Evolutionary conservation across 192 early-diverging fungal genomes (phyloP).

Genomic region (Linnemannia hyalina): DNA sequence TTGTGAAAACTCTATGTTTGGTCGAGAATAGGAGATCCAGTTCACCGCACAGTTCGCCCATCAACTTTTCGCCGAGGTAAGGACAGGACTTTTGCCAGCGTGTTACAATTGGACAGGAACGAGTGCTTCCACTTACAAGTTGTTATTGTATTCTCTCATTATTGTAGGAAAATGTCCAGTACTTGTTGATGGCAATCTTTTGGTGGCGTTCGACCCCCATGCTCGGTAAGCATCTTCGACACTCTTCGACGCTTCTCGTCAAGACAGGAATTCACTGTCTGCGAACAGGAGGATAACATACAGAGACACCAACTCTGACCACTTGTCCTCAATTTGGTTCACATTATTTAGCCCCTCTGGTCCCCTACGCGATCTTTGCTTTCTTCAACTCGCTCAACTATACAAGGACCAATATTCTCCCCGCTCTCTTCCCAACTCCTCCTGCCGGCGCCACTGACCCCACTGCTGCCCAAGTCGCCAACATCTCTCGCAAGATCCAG

Average conservation of each 20-base stretch:
- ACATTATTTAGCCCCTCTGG: slow-evolving; percentile 67
- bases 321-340: slow-evolving; percentile 22
- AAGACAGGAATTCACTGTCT: no score
- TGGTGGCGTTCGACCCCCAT: slow-evolving; percentile 79
- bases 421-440: slow-evolving; percentile 71
- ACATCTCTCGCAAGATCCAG: slow-evolving; percentile 64
- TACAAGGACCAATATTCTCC: slow-evolving; percentile 75
- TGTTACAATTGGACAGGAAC: no score
- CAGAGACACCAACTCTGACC: neutral
- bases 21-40: slow-evolving; percentile 63
- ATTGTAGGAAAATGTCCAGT: slow-evolving; percentile 83
- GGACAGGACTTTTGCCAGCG: neutral
- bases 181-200: slow-evolving; percentile 75
- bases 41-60: slow-evolving; percentile 70
- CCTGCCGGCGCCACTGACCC: slow-evolving; percentile 24
- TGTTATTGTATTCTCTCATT: neutral
- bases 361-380: slow-evolving; percentile 83
- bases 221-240: slow-evolving; percentile 62
- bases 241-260: neutral
- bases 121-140: neutral
- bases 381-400: slow-evolving; percentile 83
- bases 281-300: neutral
- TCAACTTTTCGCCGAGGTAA: slow-evolving; percentile 60
- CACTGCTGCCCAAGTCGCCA: slow-evolving; percentile 46
- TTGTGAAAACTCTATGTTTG: neutral